Conservation (phyloP, 768 basidiomycete species). For the Mycena metata region DNA sequence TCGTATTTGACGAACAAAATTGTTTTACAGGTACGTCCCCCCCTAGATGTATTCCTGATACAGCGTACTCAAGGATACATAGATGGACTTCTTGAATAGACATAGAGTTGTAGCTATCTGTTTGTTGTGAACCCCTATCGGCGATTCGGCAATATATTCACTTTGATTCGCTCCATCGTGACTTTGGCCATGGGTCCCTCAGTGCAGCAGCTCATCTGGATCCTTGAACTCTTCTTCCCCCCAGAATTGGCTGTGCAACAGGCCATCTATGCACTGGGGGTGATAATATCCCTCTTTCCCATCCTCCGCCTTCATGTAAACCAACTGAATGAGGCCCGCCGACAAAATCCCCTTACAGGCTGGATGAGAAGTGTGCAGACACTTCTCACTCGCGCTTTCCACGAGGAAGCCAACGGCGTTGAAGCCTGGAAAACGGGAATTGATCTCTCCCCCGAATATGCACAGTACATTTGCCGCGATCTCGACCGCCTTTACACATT, state of each 20-base stretch:
- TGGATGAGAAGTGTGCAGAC: constrained; percentile 13
- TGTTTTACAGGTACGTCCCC: too few relatives aligned
- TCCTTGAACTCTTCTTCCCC: constrained; percentile 25
- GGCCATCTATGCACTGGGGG: constrained; percentile 9
- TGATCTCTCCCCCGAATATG: constrained; percentile 8
- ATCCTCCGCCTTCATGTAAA: constrained; percentile 17
- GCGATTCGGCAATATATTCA: too few relatives aligned
- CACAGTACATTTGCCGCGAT: constrained; percentile 15
- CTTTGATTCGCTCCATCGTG: not conserved
- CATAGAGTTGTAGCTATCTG: too few relatives aligned
- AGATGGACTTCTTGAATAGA: too few relatives aligned
- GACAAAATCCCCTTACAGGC: constrained; percentile 9
- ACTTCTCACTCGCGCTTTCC: not conserved
- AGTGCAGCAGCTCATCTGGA: constrained; percentile 5
- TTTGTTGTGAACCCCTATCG: too few relatives aligned
- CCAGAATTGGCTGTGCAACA: constrained; percentile 12
- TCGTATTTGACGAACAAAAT: too few relatives aligned
- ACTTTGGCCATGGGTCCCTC: not conserved
- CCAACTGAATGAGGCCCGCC: constrained; percentile 6
- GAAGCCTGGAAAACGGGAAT: constrained; percentile 16
- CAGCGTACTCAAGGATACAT: too few relatives aligned
- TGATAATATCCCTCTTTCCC: constrained; percentile 22
- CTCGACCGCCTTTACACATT: constrained; percentile 4
- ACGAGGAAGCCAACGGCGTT: not conserved
- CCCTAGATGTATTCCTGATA: too few relatives aligned